Conservation (phyloP, 2,329 filamentous ascomycete species). For the Fonsecaea erecta region DNA sequence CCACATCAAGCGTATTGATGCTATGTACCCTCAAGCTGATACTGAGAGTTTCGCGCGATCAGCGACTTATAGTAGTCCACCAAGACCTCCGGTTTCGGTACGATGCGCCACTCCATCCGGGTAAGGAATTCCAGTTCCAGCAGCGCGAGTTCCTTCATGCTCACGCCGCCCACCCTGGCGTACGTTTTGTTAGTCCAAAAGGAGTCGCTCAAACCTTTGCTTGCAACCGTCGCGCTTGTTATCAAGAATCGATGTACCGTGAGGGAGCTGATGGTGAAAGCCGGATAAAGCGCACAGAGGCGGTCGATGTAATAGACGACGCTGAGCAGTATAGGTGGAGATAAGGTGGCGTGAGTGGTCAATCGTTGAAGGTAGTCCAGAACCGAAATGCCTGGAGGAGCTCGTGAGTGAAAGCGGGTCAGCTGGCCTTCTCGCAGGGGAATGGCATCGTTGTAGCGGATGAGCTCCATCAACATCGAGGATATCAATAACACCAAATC, state of each 20-base stretch:
- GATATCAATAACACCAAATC: slow-evolving; percentile 90
- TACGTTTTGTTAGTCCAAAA: slow-evolving; percentile 99
- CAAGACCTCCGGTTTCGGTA: slow-evolving; percentile 90
- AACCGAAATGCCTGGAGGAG: slow-evolving; percentile 90
- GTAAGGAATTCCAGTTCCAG: slow-evolving; percentile 93
- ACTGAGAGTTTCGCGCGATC: slow-evolving; percentile 69
- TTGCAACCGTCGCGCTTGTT: slow-evolving; percentile 90
- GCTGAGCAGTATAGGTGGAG: slow-evolving; percentile 89
- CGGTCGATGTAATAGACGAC: slow-evolving; percentile 99
- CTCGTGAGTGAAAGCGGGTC: slow-evolving; percentile 91
- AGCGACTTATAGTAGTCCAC: slow-evolving; percentile 91
- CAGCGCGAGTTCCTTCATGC: slow-evolving; percentile 83
- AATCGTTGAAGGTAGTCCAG: slow-evolving; percentile 90
- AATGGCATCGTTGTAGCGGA: slow-evolving; percentile 86
- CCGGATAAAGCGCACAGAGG: slow-evolving; percentile 85
- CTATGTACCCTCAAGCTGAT: slow-evolving; percentile 52
- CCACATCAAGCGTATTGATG: not conserved
- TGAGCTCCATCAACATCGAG: slow-evolving; percentile 94
- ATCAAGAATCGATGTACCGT: slow-evolving; percentile 98
- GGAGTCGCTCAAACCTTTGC: slow-evolving; percentile 92
- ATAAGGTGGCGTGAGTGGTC: slow-evolving; percentile 90
- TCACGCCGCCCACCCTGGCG: slow-evolving; percentile 89
- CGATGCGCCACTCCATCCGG: slow-evolving; percentile 93
- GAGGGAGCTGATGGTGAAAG: slow-evolving; percentile 94
- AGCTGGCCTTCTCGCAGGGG: slow-evolving; percentile 83